Percentiles rank a stretch among this genome's conserved stretches.
phyloP scores from a whole-genome alignment of 192 early-diverging fungal genomes.

The Dissophora ornata region DNA sequence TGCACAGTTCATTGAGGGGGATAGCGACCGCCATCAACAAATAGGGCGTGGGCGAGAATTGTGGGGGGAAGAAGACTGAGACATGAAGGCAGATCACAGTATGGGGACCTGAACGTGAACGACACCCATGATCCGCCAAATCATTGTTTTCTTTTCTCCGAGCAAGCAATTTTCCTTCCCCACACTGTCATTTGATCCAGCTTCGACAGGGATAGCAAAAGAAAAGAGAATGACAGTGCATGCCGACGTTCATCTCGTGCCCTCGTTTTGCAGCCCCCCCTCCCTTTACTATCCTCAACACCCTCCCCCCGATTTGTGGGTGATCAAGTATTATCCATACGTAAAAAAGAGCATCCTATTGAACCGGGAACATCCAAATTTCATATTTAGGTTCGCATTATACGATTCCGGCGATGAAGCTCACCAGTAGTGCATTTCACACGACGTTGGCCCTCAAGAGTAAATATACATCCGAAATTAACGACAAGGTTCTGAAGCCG shows the following conservation, averaged over 20 bases:
- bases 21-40: too few relatives aligned
- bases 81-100: too few relatives aligned
- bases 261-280: not conserved
- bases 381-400: conserved; percentile 40
- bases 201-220: not conserved
- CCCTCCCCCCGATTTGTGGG: too few relatives aligned
- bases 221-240: not conserved
- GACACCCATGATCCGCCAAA: conserved; percentile 1
- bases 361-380: not conserved
- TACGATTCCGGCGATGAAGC: conserved; percentile 56
- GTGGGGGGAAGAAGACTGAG: too few relatives aligned
- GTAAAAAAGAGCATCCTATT: too few relatives aligned
- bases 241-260: not conserved
- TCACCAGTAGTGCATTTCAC: conserved; percentile 58
- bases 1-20: too few relatives aligned
- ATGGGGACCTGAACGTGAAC: too few relatives aligned
- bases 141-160: too few relatives aligned
- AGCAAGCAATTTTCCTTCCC: not conserved
- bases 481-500: conserved; percentile 69
- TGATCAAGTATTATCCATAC: not conserved
- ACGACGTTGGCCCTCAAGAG: conserved; percentile 59
- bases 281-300: not conserved
- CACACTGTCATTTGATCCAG: conserved; percentile 20
- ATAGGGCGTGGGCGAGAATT: too few relatives aligned
- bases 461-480: conserved; percentile 68